Conservation (phyloP, 352 stramenopile genomes). For the Phytopythium ostracodes region DNA sequence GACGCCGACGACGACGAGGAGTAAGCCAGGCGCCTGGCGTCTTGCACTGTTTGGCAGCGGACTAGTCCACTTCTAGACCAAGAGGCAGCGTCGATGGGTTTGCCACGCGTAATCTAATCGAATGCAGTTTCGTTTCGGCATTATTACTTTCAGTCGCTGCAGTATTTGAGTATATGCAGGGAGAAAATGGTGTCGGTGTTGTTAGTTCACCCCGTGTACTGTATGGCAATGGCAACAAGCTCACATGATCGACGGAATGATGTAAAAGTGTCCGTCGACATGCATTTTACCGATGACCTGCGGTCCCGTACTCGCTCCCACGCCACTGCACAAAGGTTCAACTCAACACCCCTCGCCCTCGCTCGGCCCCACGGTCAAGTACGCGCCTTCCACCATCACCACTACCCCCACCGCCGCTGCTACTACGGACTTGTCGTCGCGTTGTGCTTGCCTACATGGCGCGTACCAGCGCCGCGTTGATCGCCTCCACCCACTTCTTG, state of each 20-base stretch:
- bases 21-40: constrained; percentile 41
- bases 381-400: constrained; percentile 12
- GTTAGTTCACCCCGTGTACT: no score
- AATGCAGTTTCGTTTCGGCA: constrained; percentile 32
- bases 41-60: neutral
- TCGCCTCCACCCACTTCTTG: constrained; percentile 88
- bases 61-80: constrained; percentile 4
- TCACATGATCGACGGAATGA: no score
- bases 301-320: constrained; percentile 10
- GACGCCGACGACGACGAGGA: constrained; percentile 87
- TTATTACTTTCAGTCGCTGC: no score
- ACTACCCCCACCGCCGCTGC: constrained; percentile 9
- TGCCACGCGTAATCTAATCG: constrained; percentile 15
- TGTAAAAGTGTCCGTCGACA: constrained; percentile 4
- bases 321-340: constrained; percentile 22
- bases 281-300: constrained; percentile 16
- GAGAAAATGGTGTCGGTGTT: no score
- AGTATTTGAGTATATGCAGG: no score
- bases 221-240: no score
- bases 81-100: constrained; percentile 8
- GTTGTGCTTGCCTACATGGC: constrained; percentile 36
- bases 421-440: constrained; percentile 13
- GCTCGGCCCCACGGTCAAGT: neutral
- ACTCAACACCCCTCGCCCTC: constrained; percentile 21
- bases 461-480: constrained; percentile 80